Conservation (phyloP, 2,329 filamentous ascomycete species). For the Rutstroemia sydowiana region DNA sequence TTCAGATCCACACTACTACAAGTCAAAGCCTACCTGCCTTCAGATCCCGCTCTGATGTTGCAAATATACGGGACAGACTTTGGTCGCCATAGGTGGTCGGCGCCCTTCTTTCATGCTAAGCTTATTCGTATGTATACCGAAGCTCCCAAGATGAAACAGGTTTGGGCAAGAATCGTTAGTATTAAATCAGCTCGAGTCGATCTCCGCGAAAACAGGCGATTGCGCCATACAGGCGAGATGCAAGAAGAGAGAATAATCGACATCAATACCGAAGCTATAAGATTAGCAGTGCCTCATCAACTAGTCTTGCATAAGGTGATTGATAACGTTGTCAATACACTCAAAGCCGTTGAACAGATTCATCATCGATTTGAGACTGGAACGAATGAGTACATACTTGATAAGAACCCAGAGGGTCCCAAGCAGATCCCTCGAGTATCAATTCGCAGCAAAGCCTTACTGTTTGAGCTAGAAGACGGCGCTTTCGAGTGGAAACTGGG, state of each 20-base stretch:
- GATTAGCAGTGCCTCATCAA: slow-evolving; percentile 83
- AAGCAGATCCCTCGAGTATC: slow-evolving; percentile 84
- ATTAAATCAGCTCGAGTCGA: slow-evolving; percentile 77
- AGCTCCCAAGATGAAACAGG: slow-evolving; percentile 70
- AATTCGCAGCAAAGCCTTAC: slow-evolving; percentile 68
- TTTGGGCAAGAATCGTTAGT: slow-evolving; percentile 82
- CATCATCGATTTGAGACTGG: slow-evolving; percentile 86
- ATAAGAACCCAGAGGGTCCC: slow-evolving; percentile 77
- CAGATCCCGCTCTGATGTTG: slow-evolving; percentile 85
- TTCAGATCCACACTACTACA: slow-evolving; percentile 76
- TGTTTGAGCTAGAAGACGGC: slow-evolving; percentile 93
- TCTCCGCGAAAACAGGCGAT: slow-evolving; percentile 67
- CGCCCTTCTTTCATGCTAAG: slow-evolving; percentile 71
- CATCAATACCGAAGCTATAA: slow-evolving; percentile 74
- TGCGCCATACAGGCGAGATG: slow-evolving; percentile 48
- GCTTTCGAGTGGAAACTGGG: slow-evolving; percentile 97
- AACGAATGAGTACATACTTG: slow-evolving; percentile 79
- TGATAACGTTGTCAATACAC: slow-evolving; percentile 85
- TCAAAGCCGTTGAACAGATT: slow-evolving; percentile 85
- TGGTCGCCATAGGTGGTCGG: slow-evolving; percentile 79
- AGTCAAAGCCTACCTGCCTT: slow-evolving; percentile 79
- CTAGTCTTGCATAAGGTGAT: slow-evolving; percentile 82
- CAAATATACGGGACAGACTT: slow-evolving; percentile 78
- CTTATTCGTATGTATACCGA: slow-evolving; percentile 82
- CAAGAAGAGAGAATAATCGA: slow-evolving; percentile 78